Percentiles rank a stretch among this genome's conserved stretches.
phyloP scores from a whole-genome alignment of 2,329 filamentous ascomycete genomes.

The Verticillium alfalfae region DNA sequence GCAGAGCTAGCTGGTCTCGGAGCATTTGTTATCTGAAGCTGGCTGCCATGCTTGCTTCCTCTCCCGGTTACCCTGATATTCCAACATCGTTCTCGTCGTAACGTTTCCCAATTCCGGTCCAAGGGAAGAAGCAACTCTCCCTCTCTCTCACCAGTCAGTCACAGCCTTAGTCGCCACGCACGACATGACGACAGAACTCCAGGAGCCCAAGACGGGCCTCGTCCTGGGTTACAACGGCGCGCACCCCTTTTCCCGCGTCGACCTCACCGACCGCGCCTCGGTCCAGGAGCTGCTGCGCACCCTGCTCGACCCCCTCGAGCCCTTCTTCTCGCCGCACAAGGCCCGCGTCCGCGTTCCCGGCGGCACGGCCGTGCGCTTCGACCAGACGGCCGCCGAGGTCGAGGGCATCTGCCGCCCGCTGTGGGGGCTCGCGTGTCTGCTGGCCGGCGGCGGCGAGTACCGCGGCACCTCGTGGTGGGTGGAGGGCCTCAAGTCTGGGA shows the following conservation, averaged over 20 bases:
- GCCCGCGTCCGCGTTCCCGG: constrained; percentile 63
- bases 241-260: constrained; percentile 51
- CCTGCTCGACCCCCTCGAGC: constrained; percentile 64
- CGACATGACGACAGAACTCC: background rate
- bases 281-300: constrained; percentile 57
- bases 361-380: constrained; percentile 69
- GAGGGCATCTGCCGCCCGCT: constrained; percentile 72
- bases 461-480: constrained; percentile 60
- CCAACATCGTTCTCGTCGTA: too few relatives aligned
- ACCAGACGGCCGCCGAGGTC: constrained; percentile 70
- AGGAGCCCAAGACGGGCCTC: constrained; percentile 9
- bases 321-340: constrained; percentile 64
- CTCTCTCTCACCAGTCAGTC: background rate
- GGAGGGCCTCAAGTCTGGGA: constrained; percentile 64
- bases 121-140: background rate
- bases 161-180: background rate
- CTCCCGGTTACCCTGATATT: too few relatives aligned
- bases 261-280: constrained; percentile 43
- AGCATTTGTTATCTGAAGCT: background rate
- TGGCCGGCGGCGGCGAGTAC: constrained; percentile 64
- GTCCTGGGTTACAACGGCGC: constrained; percentile 44
- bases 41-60: too few relatives aligned
- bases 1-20: background rate
- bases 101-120: too few relatives aligned
- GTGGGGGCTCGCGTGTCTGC: constrained; percentile 67